Conservation (phyloP, 768 basidiomycete species). For the Infundibulicybe gibba region DNA sequence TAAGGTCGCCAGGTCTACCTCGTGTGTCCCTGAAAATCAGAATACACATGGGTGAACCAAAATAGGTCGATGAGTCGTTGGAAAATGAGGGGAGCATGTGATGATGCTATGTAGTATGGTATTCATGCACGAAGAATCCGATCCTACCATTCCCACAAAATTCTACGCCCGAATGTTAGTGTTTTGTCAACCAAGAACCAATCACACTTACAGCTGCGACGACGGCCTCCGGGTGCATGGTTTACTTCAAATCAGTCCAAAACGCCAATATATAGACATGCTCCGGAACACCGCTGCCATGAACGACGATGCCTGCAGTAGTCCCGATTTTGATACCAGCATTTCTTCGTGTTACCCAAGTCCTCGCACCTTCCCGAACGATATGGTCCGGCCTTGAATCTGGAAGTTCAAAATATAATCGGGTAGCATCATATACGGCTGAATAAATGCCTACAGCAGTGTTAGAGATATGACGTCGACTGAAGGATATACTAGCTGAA, state of each 20-base stretch:
- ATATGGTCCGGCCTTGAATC: conserved; percentile 56
- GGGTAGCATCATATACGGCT: conserved; percentile 81
- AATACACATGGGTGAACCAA: too few relatives aligned
- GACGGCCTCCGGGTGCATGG: conserved; percentile 69
- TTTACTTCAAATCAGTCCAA: conserved; percentile 64
- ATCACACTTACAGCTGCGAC: conserved; percentile 67
- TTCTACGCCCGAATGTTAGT: conserved; percentile 46
- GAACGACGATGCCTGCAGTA: conserved; percentile 64
- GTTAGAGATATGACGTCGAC: conserved; percentile 61
- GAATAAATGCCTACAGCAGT: conserved; percentile 94
- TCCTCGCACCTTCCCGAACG: conserved; percentile 74
- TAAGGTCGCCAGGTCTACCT: too few relatives aligned
- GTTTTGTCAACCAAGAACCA: neutral
- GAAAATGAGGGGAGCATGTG: too few relatives aligned
- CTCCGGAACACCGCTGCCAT: conserved; percentile 85
- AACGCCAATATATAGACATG: conserved; percentile 85
- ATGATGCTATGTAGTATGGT: too few relatives aligned
- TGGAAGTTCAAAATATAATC: conserved; percentile 74
- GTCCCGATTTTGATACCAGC: conserved; percentile 20
- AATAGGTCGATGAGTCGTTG: too few relatives aligned
- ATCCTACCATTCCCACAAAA: conserved; percentile 77
- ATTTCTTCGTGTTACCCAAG: conserved; percentile 55
- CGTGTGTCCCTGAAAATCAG: too few relatives aligned
- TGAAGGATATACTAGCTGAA: conserved; percentile 72
- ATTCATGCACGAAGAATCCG: too few relatives aligned